Conservation (phyloP, 257 asterid genomes). For the Lithospermum erythrorhizon region DNA sequence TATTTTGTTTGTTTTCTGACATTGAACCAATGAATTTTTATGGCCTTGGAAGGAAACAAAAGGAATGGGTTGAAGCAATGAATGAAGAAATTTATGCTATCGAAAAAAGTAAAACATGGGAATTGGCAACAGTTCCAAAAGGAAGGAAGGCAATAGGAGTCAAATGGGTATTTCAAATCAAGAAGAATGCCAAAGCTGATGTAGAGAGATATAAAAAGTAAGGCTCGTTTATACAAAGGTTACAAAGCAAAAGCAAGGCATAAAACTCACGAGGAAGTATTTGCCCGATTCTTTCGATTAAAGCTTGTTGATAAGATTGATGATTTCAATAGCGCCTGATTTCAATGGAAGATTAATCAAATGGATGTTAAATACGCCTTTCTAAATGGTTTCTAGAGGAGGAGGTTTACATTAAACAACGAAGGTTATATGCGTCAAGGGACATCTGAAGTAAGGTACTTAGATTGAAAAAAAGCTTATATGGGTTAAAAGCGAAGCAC, state of each 20-base stretch:
- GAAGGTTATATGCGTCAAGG: too few species aligned
- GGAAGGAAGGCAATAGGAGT: not conserved
- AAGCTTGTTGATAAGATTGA: too few species aligned
- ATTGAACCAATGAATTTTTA: not conserved
- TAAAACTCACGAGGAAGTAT: not conserved
- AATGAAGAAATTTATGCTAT: not conserved
- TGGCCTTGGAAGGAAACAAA: not conserved
- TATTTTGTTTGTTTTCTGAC: too few species aligned
- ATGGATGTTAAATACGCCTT: too few species aligned
- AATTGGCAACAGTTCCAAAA: not conserved
- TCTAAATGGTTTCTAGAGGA: too few species aligned
- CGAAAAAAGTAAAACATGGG: not conserved
- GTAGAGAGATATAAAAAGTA: not conserved
- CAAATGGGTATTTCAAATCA: conserved; percentile 1
- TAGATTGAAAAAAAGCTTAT: not conserved
- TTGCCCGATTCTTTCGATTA: too few species aligned
- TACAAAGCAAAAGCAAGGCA: not conserved
- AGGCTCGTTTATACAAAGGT: not conserved
- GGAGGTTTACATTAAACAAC: too few species aligned
- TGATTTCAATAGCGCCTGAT: too few species aligned
- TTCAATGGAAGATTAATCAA: too few species aligned
- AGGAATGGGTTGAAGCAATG: not conserved
- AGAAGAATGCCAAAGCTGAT: not conserved
- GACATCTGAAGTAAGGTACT: too few species aligned
- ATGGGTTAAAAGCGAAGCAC: conserved; percentile 2